Base-by-base conservation (phyloP, 2,329 filamentous ascomycete species). In the Aurifilum marmelostoma region DNA sequence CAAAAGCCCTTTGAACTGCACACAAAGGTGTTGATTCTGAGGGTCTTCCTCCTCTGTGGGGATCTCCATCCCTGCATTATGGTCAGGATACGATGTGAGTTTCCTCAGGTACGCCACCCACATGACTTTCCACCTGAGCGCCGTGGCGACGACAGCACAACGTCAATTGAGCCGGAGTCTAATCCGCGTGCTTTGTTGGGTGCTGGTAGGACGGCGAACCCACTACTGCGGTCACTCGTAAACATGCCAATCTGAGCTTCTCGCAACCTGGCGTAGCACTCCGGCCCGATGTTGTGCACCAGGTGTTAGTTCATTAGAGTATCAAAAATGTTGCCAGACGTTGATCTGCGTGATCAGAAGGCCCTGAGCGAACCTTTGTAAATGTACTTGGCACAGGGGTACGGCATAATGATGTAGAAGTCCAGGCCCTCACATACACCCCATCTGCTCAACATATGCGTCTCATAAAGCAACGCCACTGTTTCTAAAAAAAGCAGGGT, bases 91-190 rank as follows among this genome's bases (percentile, higher is more conserved):
- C 24, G 47, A 67, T 29, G 32, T 27, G 52, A n/a, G 21, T 18
- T 50, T 47, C n/a, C n/a, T n/a, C n/a, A n/a, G n/a, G 41, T 47
- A 70, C 65, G 54, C 3, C 60, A 37, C 34, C 8, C 62, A 70
- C 67, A 63, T 70, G 65, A 70, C 67, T 21, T 24, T 8, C n/a
- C 34, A 58, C 61, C 54, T 65, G 65, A 65, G 29, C 24, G 34
- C 37, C 2, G 21, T 29, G 24, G n/a, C 21, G 27, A 41, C 3
- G 16, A 59, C 27, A 59, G 8, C 2, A 2, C 8, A 8, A 21
- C 11, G n/a, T 37, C 1, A 9, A 11, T 2, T 18, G 3, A 16
- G 12, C 24, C 7, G 3, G 14, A 5, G 52, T 6, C 1, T 14
- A 32, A 56, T 56, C 37, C 3, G 6, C 2, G 32, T n/a, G 2